Conservation (phyloP, 2,329 filamentous ascomycete species). For the Parafenestella ontariensis region DNA sequence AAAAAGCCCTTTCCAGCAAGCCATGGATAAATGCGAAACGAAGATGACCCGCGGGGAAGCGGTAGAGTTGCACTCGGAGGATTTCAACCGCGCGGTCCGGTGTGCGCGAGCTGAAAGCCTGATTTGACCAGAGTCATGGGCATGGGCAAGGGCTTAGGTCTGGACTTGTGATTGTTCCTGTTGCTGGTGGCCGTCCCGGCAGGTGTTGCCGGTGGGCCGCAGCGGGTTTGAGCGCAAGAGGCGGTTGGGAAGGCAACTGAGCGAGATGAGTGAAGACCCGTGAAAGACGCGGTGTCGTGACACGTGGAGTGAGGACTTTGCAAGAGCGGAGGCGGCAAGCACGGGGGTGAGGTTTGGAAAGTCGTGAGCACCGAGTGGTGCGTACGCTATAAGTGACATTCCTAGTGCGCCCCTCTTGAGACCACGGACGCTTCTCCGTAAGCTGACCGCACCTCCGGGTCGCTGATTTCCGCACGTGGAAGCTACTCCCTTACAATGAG, state of each 20-base stretch:
- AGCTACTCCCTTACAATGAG: not conserved
- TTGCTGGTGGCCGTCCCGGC: not conserved
- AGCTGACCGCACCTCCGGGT: not conserved
- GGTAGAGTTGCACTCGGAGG: conserved; percentile 15
- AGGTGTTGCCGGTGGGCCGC: conserved; percentile 5
- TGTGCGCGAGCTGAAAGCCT: conserved; percentile 8
- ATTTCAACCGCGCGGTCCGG: conserved; percentile 19
- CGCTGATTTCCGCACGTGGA: conserved; percentile 1
- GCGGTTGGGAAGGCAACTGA: not conserved
- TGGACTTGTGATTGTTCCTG: not conserved
- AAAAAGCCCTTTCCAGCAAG: conserved; percentile 5
- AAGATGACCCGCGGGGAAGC: conserved; percentile 6
- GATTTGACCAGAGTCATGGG: conserved; percentile 4
- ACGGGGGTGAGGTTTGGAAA: not conserved
- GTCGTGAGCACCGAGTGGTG: conserved; percentile 9
- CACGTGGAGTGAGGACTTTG: conserved; percentile 14
- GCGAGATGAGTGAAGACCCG: not conserved
- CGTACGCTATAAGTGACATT: conserved; percentile 16
- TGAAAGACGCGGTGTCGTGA: not conserved
- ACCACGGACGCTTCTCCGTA: not conserved
- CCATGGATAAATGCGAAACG: not conserved
- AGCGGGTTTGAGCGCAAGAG: conserved; percentile 3
- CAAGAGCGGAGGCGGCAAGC: conserved; percentile 6
- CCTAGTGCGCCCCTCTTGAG: not conserved
- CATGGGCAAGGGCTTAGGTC: not conserved